These are phyloP conservation scores for Cercospora sp. DNA, from an alignment of 2,329 filamentous ascomycete species.

Conservation along the genomic window DNA sequence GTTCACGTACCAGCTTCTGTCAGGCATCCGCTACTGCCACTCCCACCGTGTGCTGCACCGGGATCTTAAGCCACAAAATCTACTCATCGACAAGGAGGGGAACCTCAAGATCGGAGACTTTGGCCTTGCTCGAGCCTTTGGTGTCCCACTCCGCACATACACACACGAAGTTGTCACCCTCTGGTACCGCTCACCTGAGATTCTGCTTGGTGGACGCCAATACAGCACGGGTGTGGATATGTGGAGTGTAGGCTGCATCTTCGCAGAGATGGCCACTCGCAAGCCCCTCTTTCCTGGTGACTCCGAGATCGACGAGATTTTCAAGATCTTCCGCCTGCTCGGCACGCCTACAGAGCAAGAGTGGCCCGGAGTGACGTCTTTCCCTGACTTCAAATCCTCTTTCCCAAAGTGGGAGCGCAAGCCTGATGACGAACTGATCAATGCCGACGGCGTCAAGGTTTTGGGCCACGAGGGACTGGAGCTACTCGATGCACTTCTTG, in stretches of 20 bases:
- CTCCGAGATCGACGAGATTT: constrained; percentile 91
- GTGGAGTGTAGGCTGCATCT: constrained; percentile 94
- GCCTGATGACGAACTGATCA: constrained; percentile 64
- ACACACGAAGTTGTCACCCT: constrained; percentile 93
- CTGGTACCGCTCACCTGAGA: constrained; percentile 90
- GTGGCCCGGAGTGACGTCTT: constrained; percentile 92
- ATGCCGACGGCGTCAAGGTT: constrained; percentile 49
- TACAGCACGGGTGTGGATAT: constrained; percentile 95
- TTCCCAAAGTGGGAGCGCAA: constrained; percentile 90
- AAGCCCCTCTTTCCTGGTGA: constrained; percentile 92
- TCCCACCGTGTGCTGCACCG: constrained; percentile 83
- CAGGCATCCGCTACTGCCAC: constrained; percentile 85
- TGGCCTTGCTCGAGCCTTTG: constrained; percentile 84
- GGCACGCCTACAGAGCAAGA: constrained; percentile 79
- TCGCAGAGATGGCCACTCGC: constrained; percentile 93
- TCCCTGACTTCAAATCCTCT: constrained; percentile 88
- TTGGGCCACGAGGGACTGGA: constrained; percentile 73
- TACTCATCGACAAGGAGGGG: constrained; percentile 81
- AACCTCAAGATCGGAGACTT: constrained; percentile 92
- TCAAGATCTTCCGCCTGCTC: constrained; percentile 83
- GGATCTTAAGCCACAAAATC: constrained; percentile 87
- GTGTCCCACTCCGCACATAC: constrained; percentile 86
- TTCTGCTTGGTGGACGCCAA: constrained; percentile 84
- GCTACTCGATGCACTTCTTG: constrained; percentile 69
- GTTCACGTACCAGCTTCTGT: constrained; percentile 86